Conservation (phyloP, 257 asterid species). For the Solanum peruvianum region DNA sequence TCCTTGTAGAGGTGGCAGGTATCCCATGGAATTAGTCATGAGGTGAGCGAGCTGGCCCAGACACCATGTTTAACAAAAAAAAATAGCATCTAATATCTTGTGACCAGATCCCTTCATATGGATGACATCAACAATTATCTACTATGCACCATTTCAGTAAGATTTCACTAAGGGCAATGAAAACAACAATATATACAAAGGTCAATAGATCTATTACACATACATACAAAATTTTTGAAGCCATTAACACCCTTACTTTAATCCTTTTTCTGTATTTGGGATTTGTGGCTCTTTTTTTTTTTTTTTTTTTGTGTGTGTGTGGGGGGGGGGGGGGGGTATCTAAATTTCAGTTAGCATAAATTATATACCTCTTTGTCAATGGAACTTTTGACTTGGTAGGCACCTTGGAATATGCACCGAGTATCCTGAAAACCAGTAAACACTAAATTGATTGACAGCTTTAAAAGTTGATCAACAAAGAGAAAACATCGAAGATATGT, state of each 20-base stretch:
- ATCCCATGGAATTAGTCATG: background rate
- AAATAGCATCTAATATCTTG: background rate
- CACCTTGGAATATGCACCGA: slow-evolving; percentile 65
- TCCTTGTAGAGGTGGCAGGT: background rate
- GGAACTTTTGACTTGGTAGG: slow-evolving; percentile 53
- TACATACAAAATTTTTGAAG: background rate
- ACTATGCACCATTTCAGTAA: background rate
- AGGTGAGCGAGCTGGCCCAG: background rate
- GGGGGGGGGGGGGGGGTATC: background rate
- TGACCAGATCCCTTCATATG: background rate
- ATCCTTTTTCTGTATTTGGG: background rate
- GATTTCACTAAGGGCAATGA: background rate
- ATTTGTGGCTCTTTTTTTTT: too few relatives aligned
- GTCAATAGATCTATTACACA: background rate
- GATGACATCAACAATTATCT: background rate
- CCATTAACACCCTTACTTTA: background rate
- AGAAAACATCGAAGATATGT: background rate
- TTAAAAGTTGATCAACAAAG: background rate
- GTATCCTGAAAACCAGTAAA: slow-evolving; percentile 48
- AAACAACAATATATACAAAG: background rate
- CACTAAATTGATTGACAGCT: background rate
- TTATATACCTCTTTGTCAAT: slow-evolving; percentile 49
- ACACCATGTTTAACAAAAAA: background rate
- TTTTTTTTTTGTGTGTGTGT: too few relatives aligned
- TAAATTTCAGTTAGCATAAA: background rate